Evolutionary conservation across 225 moss, liverwort and hornwort genomes (phyloP).

Genomic region (Straminergon stramineum): DNA sequence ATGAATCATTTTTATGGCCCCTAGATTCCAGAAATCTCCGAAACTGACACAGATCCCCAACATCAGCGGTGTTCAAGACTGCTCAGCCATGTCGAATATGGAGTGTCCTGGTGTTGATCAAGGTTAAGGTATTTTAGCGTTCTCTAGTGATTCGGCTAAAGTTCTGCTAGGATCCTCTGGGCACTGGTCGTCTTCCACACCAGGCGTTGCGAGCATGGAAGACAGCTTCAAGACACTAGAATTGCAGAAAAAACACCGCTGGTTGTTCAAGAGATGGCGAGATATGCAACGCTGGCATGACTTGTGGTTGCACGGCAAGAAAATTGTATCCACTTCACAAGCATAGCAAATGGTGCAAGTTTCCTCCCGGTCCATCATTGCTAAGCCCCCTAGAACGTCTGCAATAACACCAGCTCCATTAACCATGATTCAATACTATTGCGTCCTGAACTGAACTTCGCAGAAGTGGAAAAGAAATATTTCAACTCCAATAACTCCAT

Average conservation of each 20-base stretch:
- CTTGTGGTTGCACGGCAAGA: constrained; percentile 97
- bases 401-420: neutral
- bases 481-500: neutral
- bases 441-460: neutral
- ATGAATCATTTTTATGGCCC: neutral
- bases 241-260: constrained; percentile 97
- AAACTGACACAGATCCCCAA: neutral
- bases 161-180: constrained; percentile 23
- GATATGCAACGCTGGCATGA: constrained; percentile 93
- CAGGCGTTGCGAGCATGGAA: constrained; percentile 43
- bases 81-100: neutral
- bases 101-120: neutral
- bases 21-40: neutral
- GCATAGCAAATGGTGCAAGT: constrained; percentile 91
- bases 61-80: neutral
- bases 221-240: constrained; percentile 54
- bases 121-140: constrained; percentile 1
- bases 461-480: neutral
- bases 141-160: constrained; percentile 2
- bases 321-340: constrained; percentile 78
- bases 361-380: constrained; percentile 62
- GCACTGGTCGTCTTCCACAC: constrained; percentile 44
- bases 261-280: constrained; percentile 87
- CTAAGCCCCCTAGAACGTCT: constrained; percentile 27
- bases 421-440: neutral